phyloP scores from a whole-genome alignment of 139 green algal species.

The Micromonas pusilla region DNA sequence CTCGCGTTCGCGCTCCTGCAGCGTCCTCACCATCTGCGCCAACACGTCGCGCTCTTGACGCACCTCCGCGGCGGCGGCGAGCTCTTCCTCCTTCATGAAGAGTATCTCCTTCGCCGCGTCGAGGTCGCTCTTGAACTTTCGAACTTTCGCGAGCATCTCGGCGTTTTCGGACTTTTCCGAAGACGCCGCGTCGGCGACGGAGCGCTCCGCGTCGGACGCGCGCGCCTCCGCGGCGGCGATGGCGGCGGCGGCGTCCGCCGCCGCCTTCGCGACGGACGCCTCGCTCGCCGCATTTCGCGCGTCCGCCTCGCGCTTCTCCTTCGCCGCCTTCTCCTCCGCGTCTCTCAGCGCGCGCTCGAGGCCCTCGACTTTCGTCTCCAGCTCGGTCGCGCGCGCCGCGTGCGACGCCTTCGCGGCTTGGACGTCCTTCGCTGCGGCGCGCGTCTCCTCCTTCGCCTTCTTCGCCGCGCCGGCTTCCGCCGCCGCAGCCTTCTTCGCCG shows the following conservation, averaged over 20 bases:
- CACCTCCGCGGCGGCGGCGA: not conserved
- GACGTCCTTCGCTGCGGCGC: not conserved
- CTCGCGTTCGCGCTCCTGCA: not conserved
- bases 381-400: too few relatives aligned
- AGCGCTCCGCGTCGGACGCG: not conserved
- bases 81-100: not conserved
- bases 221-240: not conserved
- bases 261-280: not conserved
- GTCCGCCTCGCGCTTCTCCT: not conserved
- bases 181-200: not conserved
- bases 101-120: not conserved
- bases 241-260: not conserved
- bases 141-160: not conserved
- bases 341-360: not conserved
- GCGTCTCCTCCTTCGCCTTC: not conserved
- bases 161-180: not conserved
- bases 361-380: not conserved
- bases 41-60: slow-evolving; percentile 5
- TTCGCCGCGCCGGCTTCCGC: too few relatives aligned
- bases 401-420: not conserved
- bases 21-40: slow-evolving; percentile 18
- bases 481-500: not conserved
- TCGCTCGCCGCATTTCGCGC: too few relatives aligned
- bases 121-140: not conserved
- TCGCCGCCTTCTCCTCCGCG: not conserved